Evolutionary conservation across 2,329 filamentous ascomycete species (phyloP).

Genomic region (Didymella keratinophila): DNA sequence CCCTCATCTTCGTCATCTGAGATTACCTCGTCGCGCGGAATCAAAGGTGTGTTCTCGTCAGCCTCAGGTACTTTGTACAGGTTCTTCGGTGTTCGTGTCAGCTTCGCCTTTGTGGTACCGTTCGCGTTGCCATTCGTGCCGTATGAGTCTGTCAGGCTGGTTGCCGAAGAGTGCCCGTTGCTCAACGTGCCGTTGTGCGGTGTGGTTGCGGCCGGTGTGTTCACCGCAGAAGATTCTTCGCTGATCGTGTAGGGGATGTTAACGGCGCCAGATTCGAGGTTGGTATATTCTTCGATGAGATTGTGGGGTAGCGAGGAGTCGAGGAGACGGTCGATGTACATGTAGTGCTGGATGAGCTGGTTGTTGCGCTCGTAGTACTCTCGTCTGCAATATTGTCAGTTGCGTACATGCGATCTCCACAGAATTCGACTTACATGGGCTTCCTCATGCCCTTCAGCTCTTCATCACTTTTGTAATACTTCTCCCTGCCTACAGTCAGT

Average conservation of each 20-base stretch:
- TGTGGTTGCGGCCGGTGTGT: constrained; percentile 28
- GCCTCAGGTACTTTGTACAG: constrained; percentile 75
- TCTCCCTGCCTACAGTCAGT: constrained; percentile 59
- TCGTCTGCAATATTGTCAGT: constrained; percentile 59
- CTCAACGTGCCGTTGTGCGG: constrained; percentile 29
- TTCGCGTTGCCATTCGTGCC: constrained; percentile 31
- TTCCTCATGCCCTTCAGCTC: constrained; percentile 76
- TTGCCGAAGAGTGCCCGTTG: constrained; percentile 22
- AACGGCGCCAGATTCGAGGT: constrained; percentile 64
- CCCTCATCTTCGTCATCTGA: constrained; percentile 54
- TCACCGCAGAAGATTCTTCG: constrained; percentile 65
- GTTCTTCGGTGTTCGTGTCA: constrained; percentile 74
- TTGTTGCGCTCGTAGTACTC: constrained; percentile 91
- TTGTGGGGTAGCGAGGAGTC: constrained; percentile 93
- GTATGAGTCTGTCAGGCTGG: constrained; percentile 42
- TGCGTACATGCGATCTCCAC: not conserved
- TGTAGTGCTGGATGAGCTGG: constrained; percentile 85
- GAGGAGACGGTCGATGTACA: constrained; percentile 89
- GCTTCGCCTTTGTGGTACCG: constrained; percentile 38
- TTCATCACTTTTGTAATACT: constrained; percentile 83
- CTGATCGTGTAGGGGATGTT: constrained; percentile 76
- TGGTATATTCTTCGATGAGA: constrained; percentile 86
- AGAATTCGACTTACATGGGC: constrained; percentile 62
- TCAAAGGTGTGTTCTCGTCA: constrained; percentile 71
- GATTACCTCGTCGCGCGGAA: constrained; percentile 52